These are phyloP conservation scores for Mortierella sp. DNA, from an alignment of 371 early-diverging fungal species.

Conservation along the genomic window DNA sequence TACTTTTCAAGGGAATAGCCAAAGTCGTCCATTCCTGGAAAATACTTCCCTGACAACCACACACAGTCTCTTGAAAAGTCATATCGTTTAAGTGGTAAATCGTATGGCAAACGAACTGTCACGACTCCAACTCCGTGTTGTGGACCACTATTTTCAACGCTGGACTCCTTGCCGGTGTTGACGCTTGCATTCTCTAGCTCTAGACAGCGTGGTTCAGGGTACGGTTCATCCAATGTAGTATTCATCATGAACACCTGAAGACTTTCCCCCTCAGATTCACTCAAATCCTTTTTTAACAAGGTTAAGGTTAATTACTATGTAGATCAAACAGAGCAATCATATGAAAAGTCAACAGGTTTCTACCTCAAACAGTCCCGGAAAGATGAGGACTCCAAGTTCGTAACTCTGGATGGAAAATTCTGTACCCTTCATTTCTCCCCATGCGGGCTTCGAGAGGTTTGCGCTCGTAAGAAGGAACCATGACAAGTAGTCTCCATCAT, in stretches of 20 bases:
- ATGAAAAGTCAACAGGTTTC: not conserved
- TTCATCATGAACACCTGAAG: constrained; percentile 45
- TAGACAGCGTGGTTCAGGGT: constrained; percentile 12
- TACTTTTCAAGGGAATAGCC: constrained; percentile 15
- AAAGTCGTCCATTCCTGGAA: constrained; percentile 47
- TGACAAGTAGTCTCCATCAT: constrained; percentile 56
- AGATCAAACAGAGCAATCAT: not conserved
- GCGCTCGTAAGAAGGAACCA: constrained; percentile 70
- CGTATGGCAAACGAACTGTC: constrained; percentile 70
- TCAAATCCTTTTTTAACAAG: constrained; percentile 2
- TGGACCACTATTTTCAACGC: not conserved
- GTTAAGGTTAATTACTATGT: not conserved
- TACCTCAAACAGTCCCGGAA: constrained; percentile 64
- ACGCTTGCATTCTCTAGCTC: not conserved
- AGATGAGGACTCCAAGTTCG: constrained; percentile 70
- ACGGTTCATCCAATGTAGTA: constrained; percentile 26
- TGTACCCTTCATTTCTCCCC: constrained; percentile 32
- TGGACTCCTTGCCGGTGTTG: not conserved
- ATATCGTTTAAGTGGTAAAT: constrained; percentile 68
- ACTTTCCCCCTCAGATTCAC: constrained; percentile 8
- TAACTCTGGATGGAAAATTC: constrained; percentile 60
- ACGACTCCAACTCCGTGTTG: constrained; percentile 29
- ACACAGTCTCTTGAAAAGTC: constrained; percentile 27
- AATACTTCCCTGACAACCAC: constrained; percentile 45
- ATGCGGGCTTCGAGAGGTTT: constrained; percentile 64